Base-by-base conservation (phyloP, 768 basidiomycete genomes). In the Rhodotorula toruloides region DNA sequence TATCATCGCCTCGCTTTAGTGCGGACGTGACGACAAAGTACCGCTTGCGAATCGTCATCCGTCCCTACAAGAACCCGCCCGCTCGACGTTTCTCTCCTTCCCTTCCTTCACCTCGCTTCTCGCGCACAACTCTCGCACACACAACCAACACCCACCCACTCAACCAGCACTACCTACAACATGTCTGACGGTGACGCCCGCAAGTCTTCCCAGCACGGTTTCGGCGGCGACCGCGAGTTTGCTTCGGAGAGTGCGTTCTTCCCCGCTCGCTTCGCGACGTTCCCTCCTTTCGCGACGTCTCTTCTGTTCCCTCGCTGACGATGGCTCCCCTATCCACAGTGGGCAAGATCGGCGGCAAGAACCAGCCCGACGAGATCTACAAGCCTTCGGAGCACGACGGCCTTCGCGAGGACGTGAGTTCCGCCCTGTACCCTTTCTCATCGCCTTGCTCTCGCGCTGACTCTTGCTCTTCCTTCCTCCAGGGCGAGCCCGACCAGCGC, bases 401-500 rank as follows among this genome's bases (percentile, higher is more conserved):
- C 25, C 36, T 54, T 3, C 1, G 5, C 9, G 21, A 54, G 52
- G 25, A 39, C 52, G n/a, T n/a, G n/a, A n/a, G n/a, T n/a, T 44
- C 17, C 43, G 43, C 19, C 21, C 25, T 44, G 8, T 6, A 19
- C 43, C 12, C 43, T 22, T 44, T 21, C 25, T 12, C 43, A 11
- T 22, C 12, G 7, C 43, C 12, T 44, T 22, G 25, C 43, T n/a
- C n/a, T n/a, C 43, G 6, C 10, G 43, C 43, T 44, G 43, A 44
- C 43, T n/a, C n/a, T n/a, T n/a, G n/a, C 43, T 44, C 40, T 21
- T 44, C 25, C 43, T 44, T 12, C 43, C 25, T 44, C 43, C 43
- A 76, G 48, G 77, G 77, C 11, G 61, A 68, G 39, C 66, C 67
- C 37, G 78, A 78, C 74, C 70, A 76, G 74, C 68, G 77, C 48